Percentiles rank a stretch among this genome's conserved stretches.
phyloP scores from a whole-genome alignment of 1,284 basidiomycete species.

The Exsudoporus floridanus region DNA sequence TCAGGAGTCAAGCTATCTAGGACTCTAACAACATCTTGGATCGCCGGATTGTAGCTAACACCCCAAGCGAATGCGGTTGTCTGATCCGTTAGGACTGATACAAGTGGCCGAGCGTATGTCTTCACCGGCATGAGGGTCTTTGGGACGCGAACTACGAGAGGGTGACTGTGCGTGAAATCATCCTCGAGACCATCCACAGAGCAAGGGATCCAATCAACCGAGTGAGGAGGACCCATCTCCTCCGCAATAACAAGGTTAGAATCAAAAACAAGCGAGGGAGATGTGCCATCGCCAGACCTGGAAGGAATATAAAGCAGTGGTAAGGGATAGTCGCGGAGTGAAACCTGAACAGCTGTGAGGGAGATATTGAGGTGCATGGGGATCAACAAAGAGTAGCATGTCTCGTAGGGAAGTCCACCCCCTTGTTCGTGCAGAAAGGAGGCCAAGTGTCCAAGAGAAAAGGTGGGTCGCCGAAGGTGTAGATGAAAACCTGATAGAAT shows the following conservation, averaged over 20 bases:
- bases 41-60: conserved; percentile 83
- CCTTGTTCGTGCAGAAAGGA: conserved; percentile 77
- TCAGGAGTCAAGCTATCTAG: conserved; percentile 82
- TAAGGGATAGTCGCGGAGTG: conserved; percentile 81
- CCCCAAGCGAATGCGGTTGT: conserved; percentile 88
- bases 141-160: conserved; percentile 71
- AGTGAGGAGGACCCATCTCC: conserved; percentile 75
- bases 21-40: conserved; percentile 85
- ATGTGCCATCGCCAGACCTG: conserved; percentile 33
- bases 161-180: conserved; percentile 51
- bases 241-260: conserved; percentile 88
- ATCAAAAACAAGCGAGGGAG: conserved; percentile 63
- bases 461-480: conserved; percentile 62
- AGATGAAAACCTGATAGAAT: conserved; percentile 62
- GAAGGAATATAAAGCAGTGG: conserved; percentile 64
- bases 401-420: conserved; percentile 66
- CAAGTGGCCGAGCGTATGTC: conserved; percentile 78
- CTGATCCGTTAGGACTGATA: conserved; percentile 65
- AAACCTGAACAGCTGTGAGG: conserved; percentile 60
- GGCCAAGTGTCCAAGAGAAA: conserved; percentile 54
- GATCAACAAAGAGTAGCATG: conserved; percentile 78
- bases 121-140: conserved; percentile 97
- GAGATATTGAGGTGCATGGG: conserved; percentile 81
- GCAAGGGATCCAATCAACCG: conserved; percentile 73
- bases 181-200: conserved; percentile 57